Evolutionary conservation across 495 filamentous ascomycete species (phyloP), one percentile per base, ranked within the genome.

Genomic region (Emericellopsis terricola): DNA sequence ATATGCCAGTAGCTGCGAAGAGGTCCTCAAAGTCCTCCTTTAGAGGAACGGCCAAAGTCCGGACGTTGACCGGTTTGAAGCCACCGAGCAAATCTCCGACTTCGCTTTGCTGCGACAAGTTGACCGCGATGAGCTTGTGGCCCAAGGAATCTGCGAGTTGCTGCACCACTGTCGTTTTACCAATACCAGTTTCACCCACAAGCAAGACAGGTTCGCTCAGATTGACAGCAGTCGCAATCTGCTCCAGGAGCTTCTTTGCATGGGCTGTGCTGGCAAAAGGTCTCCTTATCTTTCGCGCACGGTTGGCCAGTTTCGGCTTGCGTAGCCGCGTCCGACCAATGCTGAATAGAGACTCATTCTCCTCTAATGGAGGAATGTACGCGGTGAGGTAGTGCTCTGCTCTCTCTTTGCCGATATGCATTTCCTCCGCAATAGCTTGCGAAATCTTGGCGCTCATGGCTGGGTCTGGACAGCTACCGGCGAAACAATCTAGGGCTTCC

Each of bases 21-120:
- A 99, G 62, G 2, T 85, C 77, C 39, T 84, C 86, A 45, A 99
- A 96, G 38, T 86, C 78, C 41, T 94, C 87, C 45, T 92, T 81
- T 52, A 96, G 60, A 2, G 89, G 91, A 33, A 94, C 67, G 2
- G 84, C 79, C 39, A 96, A 68, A 41, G 73, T 86, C 41, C 85
- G 77, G 26, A 86, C 68, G 51, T 81, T 93, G 34, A 94, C 75
- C 2, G 91, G 91, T 49, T 96, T 96, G 60, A 89, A 96, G 2
- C 89, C 89, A 41, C 91, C 91, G 0, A 99, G 57, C 4, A 99
- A 56, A 57, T 99, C 91, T 16, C 83, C 76, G 26, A 75, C 81
- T 56, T 99, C 91, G 50, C 86, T 96, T 47, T 99, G 91, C 50
- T 99, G 91, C 0, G 91, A 96, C 44, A 99, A 50, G 50, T 99